Base-by-base conservation (phyloP, 202 grass and related monocot species). In the Setaria italica region DNA sequence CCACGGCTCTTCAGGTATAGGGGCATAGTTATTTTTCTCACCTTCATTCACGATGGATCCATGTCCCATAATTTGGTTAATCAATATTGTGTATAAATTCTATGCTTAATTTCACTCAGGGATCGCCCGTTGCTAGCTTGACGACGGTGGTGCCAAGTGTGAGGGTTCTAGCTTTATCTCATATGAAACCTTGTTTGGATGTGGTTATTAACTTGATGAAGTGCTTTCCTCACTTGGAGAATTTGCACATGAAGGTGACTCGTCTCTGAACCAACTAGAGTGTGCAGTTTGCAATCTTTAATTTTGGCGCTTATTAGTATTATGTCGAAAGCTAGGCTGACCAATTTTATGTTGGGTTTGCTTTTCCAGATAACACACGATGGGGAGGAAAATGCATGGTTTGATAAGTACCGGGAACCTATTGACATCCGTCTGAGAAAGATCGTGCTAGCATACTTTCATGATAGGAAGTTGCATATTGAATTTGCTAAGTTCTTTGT, bases 191-290 rank as follows among this genome's bases (percentile, higher is more conserved):
- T 13, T 21, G 41, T 74, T 2, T 48, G 37, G 74, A 72, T 74
- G 80, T 37, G 67, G 59, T 68, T 69, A 25, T 82, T 7, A 66
- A 67, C 32, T 62, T 89, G 25, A 59, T 89, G 11, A 85, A 43
- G 55, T 89, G 73, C 45, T 81, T 89, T 62, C 87, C 87, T 17
- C 15, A 16, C 59, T 20, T 89, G 20, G 77, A 89, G 74, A 70
- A 45, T 39, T 41, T 89, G 77, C 33, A 89, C 67, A 59, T 89
- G 80, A 15, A 80, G 82, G 87, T 89, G 76, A 33, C 7, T 46
- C 25, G 25, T 25, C 19, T 4, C 5, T 42, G 20, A 45, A 7
- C 8, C 1, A 14, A 3, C 49, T 1, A 8, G 14, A 20, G 7
- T 68, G 17, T 35, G 14, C 50, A 55, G 25, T 74, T 9, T 19